Evolutionary conservation across 805 yeast species (phyloP).

Genomic region (Ogataea saltuana): DNA sequence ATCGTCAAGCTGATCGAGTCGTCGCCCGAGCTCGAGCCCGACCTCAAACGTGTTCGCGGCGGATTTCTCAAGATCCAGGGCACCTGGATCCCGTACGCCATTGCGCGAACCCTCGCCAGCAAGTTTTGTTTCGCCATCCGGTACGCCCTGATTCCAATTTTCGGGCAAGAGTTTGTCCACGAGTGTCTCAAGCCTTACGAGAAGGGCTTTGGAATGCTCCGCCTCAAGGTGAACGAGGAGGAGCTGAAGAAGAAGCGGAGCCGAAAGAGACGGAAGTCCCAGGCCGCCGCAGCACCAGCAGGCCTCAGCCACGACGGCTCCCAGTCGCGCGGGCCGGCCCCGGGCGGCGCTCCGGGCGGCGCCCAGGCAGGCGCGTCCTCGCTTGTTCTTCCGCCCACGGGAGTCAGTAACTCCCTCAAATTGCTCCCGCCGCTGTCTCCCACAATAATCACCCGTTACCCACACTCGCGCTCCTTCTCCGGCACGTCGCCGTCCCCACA

Average conservation of each 20-base stretch:
- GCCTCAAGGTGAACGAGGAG: slow-evolving; percentile 37
- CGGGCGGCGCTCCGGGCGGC: not conserved
- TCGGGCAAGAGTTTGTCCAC: slow-evolving; percentile 69
- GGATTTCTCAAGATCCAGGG: slow-evolving; percentile 93
- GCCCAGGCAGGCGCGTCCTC: slow-evolving; percentile 1
- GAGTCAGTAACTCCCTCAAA: slow-evolving; percentile 12
- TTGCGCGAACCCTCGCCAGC: slow-evolving; percentile 67
- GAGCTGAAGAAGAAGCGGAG: slow-evolving; percentile 28
- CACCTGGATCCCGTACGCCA: slow-evolving; percentile 80
- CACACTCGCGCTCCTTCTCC: slow-evolving; percentile 4
- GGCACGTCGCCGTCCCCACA: slow-evolving; percentile 9
- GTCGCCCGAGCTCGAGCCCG: slow-evolving; percentile 62
- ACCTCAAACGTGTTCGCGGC: slow-evolving; percentile 77
- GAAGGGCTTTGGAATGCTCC: slow-evolving; percentile 64
- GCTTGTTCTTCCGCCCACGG: not conserved
- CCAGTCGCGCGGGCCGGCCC: not conserved
- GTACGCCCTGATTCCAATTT: slow-evolving; percentile 72
- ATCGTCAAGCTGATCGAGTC: slow-evolving; percentile 69
- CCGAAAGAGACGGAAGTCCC: slow-evolving; percentile 23
- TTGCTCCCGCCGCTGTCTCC: slow-evolving; percentile 22
- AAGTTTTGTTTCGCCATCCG: slow-evolving; percentile 79
- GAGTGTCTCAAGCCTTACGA: slow-evolving; percentile 60
- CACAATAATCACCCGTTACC: slow-evolving; percentile 15
- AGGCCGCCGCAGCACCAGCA: not conserved
- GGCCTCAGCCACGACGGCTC: not conserved